A percentile compares a stretch with the other conserved stretches of the same genome.
phyloP scores from a whole-genome alignment of 139 green algal genomes.

The Edaphochlamys debaryana region DNA sequence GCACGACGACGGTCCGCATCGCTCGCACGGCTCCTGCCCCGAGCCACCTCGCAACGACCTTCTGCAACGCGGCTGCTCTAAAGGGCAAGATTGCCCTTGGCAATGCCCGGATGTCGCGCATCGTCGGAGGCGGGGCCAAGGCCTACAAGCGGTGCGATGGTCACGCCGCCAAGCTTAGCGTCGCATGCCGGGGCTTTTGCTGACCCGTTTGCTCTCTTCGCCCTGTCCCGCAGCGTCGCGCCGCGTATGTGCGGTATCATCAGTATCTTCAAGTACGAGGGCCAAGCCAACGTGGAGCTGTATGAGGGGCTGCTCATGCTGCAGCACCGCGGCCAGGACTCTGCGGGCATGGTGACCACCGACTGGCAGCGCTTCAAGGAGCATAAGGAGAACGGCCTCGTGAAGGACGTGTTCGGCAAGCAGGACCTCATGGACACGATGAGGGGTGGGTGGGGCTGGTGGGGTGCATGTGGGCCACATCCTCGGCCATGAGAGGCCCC shows the following conservation, averaged over 20 bases:
- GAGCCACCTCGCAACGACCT: slow-evolving; percentile 33
- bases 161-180: background rate
- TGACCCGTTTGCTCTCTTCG: background rate
- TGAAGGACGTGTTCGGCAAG: slow-evolving; percentile 95
- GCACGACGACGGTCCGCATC: background rate
- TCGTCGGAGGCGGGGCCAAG: slow-evolving; percentile 9
- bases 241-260: slow-evolving; percentile 94
- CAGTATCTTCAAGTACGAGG: slow-evolving; percentile 88
- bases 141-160: slow-evolving; percentile 40
- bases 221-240: slow-evolving; percentile 38
- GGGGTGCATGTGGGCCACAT: too few relatives aligned
- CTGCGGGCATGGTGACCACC: slow-evolving; percentile 96
- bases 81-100: slow-evolving; percentile 31
- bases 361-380: slow-evolving; percentile 89
- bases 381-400: slow-evolving; percentile 97
- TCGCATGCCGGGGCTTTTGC: background rate
- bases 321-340: slow-evolving; percentile 95
- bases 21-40: background rate
- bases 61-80: slow-evolving; percentile 29
- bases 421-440: slow-evolving; percentile 82
- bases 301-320: slow-evolving; percentile 98
- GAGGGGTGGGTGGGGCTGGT: slow-evolving; percentile 65
- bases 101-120: slow-evolving; percentile 24
- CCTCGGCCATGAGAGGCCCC: too few relatives aligned
- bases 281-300: slow-evolving; percentile 85